These are phyloP conservation scores for Lepidium campestre DNA, from an alignment of 441 rosid species.

Conservation along the genomic window DNA sequence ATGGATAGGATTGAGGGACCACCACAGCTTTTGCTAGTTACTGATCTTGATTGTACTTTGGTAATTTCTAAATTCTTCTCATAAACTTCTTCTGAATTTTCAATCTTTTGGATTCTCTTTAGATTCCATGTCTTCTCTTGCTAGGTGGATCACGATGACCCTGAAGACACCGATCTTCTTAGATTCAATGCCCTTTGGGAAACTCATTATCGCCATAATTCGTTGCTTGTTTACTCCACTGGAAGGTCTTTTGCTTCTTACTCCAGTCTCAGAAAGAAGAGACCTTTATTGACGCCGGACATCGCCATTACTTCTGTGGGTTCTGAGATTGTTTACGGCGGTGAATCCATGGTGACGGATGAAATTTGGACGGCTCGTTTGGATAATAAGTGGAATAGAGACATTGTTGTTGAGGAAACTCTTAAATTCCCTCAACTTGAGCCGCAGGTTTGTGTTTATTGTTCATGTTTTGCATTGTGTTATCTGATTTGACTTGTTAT, in stretches of 20 bases:
- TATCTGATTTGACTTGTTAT: background rate
- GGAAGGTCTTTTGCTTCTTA: conserved; percentile 75
- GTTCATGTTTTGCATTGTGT: background rate
- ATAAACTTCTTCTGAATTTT: background rate
- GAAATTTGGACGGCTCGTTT: conserved; percentile 43
- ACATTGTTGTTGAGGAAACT: conserved; percentile 47
- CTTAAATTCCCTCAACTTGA: conserved; percentile 48
- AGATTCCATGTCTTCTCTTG: background rate
- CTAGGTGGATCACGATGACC: conserved; percentile 55
- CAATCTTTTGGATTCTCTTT: background rate
- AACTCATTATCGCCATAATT: conserved; percentile 64
- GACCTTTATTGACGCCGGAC: conserved; percentile 64
- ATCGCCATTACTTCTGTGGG: conserved; percentile 65
- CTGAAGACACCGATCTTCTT: conserved; percentile 50
- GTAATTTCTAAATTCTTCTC: conserved; percentile 15
- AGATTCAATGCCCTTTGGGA: conserved; percentile 86
- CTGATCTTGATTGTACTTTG: conserved; percentile 67
- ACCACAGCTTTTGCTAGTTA: conserved; percentile 49
- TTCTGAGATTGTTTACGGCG: conserved; percentile 57
- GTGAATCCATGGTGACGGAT: conserved; percentile 43
- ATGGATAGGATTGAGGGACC: conserved; percentile 49
- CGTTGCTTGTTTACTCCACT: conserved; percentile 72
- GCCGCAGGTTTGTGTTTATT: conserved; percentile 36
- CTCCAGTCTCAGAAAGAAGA: conserved; percentile 48
- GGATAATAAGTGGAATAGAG: conserved; percentile 44